These are phyloP conservation scores for Colletotrichum plurivorum DNA, from an alignment of 2,329 filamentous ascomycete species.

Conservation along the genomic window DNA sequence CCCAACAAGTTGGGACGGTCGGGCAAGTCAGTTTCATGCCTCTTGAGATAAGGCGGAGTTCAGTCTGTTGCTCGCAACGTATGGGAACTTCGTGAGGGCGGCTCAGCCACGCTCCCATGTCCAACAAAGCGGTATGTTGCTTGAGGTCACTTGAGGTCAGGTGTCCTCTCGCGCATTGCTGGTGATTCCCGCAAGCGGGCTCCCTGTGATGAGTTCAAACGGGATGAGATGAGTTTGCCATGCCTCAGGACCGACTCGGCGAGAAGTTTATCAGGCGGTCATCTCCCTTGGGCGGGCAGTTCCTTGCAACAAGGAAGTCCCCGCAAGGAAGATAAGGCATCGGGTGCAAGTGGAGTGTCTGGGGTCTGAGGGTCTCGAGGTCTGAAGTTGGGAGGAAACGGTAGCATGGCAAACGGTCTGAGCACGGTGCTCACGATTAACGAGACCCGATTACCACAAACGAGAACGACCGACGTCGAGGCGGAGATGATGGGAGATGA, in stretches of 20 bases:
- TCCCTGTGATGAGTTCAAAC: conserved; percentile 22
- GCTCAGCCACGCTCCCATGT: conserved; percentile 26
- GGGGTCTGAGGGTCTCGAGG: conserved; percentile 2
- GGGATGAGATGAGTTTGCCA: conserved; percentile 33
- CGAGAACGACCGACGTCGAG: no score
- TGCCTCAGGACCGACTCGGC: conserved; percentile 22
- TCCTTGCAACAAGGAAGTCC: conserved; percentile 20
- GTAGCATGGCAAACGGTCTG: conserved; percentile 8
- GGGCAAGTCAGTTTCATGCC: conserved; percentile 32
- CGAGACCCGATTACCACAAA: neutral
- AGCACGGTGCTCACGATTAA: neutral
- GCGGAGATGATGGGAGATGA: neutral
- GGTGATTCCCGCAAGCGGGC: conserved; percentile 7
- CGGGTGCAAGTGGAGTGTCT: conserved; percentile 13
- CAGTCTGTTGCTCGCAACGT: conserved; percentile 14
- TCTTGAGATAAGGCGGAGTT: conserved; percentile 25
- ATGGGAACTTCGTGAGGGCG: conserved; percentile 3
- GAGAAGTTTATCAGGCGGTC: conserved; percentile 21
- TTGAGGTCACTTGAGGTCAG: conserved; percentile 16
- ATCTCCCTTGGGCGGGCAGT: conserved; percentile 10
- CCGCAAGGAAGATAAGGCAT: conserved; percentile 16
- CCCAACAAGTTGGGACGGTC: conserved; percentile 32
- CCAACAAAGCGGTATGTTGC: neutral
- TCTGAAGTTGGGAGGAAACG: conserved; percentile 22
- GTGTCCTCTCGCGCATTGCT: conserved; percentile 7